Evolutionary conservation across 805 yeast genomes (phyloP).

Genomic region (Metschnikowia colocasiae): DNA sequence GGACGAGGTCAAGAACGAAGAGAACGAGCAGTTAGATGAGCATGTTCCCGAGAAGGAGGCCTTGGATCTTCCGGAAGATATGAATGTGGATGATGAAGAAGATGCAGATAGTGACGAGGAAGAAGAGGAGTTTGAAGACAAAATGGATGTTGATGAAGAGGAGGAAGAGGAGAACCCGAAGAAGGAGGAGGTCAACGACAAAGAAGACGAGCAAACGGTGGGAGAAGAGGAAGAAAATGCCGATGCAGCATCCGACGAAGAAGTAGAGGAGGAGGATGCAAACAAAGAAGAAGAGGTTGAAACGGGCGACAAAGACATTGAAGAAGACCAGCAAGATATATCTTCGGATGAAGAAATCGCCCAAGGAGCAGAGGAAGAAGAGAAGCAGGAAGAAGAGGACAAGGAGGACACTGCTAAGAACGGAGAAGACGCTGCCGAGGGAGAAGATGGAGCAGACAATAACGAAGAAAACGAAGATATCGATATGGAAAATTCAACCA

Average conservation of each 20-base stretch:
- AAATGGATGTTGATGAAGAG: slow-evolving; percentile 12
- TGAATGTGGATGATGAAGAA: slow-evolving; percentile 79
- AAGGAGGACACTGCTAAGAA: slow-evolving; percentile 24
- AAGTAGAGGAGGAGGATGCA: slow-evolving; percentile 24
- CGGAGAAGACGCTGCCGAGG: slow-evolving; percentile 42
- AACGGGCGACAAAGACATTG: slow-evolving; percentile 15
- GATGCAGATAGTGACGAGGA: slow-evolving; percentile 44
- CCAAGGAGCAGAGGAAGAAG: slow-evolving; percentile 34
- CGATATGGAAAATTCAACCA: slow-evolving; percentile 56
- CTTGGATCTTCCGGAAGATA: slow-evolving; percentile 87
- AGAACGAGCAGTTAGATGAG: slow-evolving; percentile 64
- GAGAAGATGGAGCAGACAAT: slow-evolving; percentile 50
- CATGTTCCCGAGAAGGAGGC: slow-evolving; percentile 81
- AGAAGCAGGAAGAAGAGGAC: slow-evolving; percentile 35
- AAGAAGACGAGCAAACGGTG: slow-evolving; percentile 17
- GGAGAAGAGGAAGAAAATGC: slow-evolving; percentile 13
- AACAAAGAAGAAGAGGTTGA: slow-evolving; percentile 25
- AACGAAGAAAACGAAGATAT: slow-evolving; percentile 43
- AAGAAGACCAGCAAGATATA: slow-evolving; percentile 27
- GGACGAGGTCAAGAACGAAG: slow-evolving; percentile 68
- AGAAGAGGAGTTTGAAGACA: slow-evolving; percentile 22
- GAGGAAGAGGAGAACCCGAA: slow-evolving; percentile 21
- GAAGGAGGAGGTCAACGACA: slow-evolving; percentile 20
- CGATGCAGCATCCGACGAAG: slow-evolving; percentile 17
- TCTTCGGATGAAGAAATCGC: slow-evolving; percentile 30